These are phyloP conservation scores for Pinus taeda DNA, from an alignment of 75 land plant species.

Conservation along the genomic window DNA sequence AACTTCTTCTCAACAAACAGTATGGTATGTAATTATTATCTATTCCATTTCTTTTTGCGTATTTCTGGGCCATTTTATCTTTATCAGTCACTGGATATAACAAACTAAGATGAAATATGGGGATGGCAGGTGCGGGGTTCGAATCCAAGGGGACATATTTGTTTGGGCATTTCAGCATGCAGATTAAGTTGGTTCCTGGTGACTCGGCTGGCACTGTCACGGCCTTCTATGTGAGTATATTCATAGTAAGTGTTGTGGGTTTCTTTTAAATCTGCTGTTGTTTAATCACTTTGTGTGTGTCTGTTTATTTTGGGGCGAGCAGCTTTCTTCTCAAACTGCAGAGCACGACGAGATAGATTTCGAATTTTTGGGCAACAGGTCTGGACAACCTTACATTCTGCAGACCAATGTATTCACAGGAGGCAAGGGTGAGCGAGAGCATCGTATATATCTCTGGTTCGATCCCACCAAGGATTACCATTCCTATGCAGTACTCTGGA, in stretches of 20 bases:
- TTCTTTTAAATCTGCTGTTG: background rate
- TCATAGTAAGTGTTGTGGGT: background rate
- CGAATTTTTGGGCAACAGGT: conserved; percentile 74
- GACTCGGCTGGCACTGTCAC: conserved; percentile 39
- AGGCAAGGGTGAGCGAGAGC: conserved; percentile 70
- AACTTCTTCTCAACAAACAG: conserved; percentile 1
- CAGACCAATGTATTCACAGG: conserved; percentile 78
- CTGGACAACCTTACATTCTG: conserved; percentile 61
- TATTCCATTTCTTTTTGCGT: background rate
- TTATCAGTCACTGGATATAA: too few relatives aligned
- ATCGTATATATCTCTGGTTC: conserved; percentile 77
- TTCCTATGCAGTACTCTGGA: conserved; percentile 62
- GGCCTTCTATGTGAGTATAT: conserved; percentile 26
- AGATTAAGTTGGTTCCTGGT: conserved; percentile 32
- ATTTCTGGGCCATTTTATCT: background rate
- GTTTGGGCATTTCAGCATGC: conserved; percentile 39
- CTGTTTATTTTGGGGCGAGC: background rate
- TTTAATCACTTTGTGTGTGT: too few relatives aligned
- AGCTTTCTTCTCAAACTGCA: conserved; percentile 52
- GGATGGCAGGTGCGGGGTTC: conserved; percentile 23
- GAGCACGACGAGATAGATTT: conserved; percentile 83
- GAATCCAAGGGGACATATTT: conserved; percentile 30
- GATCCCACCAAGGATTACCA: conserved; percentile 66
- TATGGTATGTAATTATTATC: background rate
- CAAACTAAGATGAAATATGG: too few relatives aligned